A percentile compares a stretch with the other conserved stretches of the same genome.
Conservation (phyloP, 257 asterid species). For the Datura wrightii region DNA sequence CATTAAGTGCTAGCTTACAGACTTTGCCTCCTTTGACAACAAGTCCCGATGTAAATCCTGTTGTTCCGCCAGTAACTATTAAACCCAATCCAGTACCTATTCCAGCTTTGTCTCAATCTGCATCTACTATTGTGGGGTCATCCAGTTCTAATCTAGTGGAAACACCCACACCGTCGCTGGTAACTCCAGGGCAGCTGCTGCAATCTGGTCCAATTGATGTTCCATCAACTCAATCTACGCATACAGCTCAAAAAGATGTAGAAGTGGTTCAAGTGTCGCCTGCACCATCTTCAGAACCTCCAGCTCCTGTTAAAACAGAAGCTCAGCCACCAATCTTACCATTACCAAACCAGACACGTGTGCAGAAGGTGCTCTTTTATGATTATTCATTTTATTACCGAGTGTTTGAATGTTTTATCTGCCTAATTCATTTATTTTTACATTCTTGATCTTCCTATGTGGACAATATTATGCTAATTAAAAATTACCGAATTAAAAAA, state of each 20-base stretch:
- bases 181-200: slow-evolving; percentile 90
- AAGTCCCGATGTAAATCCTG: slow-evolving; percentile 49
- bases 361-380: slow-evolving; percentile 60
- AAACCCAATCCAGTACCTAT: slow-evolving; percentile 51
- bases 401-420: not conserved
- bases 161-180: slow-evolving; percentile 59
- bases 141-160: slow-evolving; percentile 57
- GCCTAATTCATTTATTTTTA: not conserved
- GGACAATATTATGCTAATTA: not conserved
- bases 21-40: slow-evolving; percentile 51
- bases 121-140: slow-evolving; percentile 48
- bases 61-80: slow-evolving; percentile 49
- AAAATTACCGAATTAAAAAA: too few species aligned
- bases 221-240: slow-evolving; percentile 55
- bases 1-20: slow-evolving; percentile 52
- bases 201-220: slow-evolving; percentile 63
- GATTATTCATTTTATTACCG: not conserved
- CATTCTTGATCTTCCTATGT: not conserved
- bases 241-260: slow-evolving; percentile 79
- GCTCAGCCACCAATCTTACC: slow-evolving; percentile 92
- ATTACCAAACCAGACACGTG: slow-evolving; percentile 64
- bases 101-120: slow-evolving; percentile 53
- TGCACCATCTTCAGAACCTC: slow-evolving; percentile 52
- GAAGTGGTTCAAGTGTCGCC: slow-evolving; percentile 83
- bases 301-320: slow-evolving; percentile 57